Evolutionary conservation across 1,284 basidiomycete genomes (phyloP).

Genomic region (Mycosarcoma maydis): DNA sequence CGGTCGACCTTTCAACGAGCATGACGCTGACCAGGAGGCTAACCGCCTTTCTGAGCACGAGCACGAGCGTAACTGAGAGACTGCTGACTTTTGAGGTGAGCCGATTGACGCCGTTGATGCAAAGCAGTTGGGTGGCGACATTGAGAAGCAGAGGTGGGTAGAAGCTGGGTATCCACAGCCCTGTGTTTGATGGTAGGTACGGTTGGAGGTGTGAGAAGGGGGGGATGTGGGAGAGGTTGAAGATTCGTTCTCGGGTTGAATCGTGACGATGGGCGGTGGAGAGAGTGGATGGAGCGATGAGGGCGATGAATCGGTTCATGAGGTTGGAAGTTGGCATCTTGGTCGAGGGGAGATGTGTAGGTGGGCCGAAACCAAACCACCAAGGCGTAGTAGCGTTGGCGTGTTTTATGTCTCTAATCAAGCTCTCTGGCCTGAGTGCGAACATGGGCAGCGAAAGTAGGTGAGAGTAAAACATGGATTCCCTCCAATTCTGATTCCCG

Average conservation of each 20-base stretch:
- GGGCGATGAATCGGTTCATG: background rate
- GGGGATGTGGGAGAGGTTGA: constrained; percentile 52
- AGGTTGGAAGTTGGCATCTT: background rate
- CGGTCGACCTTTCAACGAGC: constrained; percentile 67
- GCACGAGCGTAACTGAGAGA: constrained; percentile 72
- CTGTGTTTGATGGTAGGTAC: constrained; percentile 5
- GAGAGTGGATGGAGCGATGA: constrained; percentile 1
- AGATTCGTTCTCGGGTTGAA: constrained; percentile 19
- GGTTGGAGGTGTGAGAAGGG: constrained; percentile 3
- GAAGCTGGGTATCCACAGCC: constrained; percentile 72
- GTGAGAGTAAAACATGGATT: constrained; percentile 84
- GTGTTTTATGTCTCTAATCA: constrained; percentile 25
- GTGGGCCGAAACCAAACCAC: constrained; percentile 46
- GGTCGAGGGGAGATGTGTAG: background rate
- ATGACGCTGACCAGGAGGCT: constrained; percentile 73
- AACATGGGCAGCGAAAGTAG: constrained; percentile 80
- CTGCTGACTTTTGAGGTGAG: constrained; percentile 79
- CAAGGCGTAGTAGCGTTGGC: constrained; percentile 51
- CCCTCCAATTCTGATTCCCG: constrained; percentile 79
- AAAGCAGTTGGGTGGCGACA: constrained; percentile 84
- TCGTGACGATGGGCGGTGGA: background rate
- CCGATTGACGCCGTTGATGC: constrained; percentile 88
- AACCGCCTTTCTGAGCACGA: constrained; percentile 85
- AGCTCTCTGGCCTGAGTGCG: constrained; percentile 25
- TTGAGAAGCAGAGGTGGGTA: constrained; percentile 76